Evolutionary conservation across 2,329 filamentous ascomycete genomes (phyloP), one percentile per base, ranked within the genome.

Genomic region (Fusarium buxicola): DNA sequence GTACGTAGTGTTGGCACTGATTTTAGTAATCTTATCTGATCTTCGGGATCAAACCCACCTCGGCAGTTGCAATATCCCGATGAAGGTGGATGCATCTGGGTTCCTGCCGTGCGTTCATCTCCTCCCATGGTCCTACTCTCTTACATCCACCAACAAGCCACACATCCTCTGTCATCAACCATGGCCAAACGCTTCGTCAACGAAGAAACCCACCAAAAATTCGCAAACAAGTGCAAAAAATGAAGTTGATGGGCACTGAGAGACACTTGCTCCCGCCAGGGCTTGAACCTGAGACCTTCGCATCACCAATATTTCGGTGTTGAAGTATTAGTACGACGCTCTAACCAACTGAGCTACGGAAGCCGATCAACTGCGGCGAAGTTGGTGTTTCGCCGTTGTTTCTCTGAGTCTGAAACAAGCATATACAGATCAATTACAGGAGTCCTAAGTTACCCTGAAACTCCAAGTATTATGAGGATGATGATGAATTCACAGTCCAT

Each of bases 341-440:
- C 68, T 70, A 70, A 70, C 68, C 65, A 70, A 70, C 68, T 70
- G 68, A 70, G 68, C 68, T 70, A 70, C 63, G 68, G 68, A 69
- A 70, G 68, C 68, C 67, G 38, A 68, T 60, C 66, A 63, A 46
- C 47, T 46, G 12, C 21, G 48, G 43, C 46, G 38, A 27, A 52
- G 7, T 1, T 15, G 11, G 1, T 49, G 24, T 32, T 48, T 45
- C 52, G 40, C 50, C 16, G 47, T 43, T 55, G 43, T 32, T 38
- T 13, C 34, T 0, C 16, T 10, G 15, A 0, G 9, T 10, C 5
- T 1, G 2, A 2, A 10, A 10, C 11, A 12, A 11, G 2, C 8
- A 13, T 55, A 55, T 31, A 31, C 9, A 18, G 31, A n/a, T n/a
- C n/a, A n/a, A n/a, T n/a, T n/a, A n/a, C n/a, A n/a, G n/a, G n/a